Conservation (phyloP, 78 protist species). For the Tieghemostelium lacteum region DNA sequence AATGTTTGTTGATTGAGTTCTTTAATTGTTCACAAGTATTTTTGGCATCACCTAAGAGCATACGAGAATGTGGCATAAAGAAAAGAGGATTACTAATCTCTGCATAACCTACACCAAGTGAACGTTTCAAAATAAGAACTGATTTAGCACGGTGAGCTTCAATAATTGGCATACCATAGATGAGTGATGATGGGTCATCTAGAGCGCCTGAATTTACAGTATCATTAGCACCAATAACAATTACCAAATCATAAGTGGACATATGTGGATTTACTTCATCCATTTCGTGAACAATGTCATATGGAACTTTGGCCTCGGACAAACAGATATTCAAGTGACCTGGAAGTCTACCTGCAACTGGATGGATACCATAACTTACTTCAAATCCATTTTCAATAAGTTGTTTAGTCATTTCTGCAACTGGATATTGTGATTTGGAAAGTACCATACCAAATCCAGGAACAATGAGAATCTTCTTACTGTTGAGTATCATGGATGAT, state of each 20-base stretch:
- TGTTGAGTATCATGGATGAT: conserved; percentile 1
- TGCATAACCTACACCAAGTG: conserved; percentile 97
- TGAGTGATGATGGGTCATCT: conserved; percentile 96
- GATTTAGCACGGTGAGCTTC: conserved; percentile 93
- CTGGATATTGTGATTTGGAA: conserved; percentile 93
- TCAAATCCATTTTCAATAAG: conserved; percentile 79
- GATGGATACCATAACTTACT: conserved; percentile 95
- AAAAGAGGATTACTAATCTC: conserved; percentile 97
- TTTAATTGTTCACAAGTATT: conserved; percentile 75
- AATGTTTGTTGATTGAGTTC: conserved; percentile 25
- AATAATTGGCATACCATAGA: conserved; percentile 98
- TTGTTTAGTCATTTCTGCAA: conserved; percentile 88
- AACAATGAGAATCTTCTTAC: conserved; percentile 91
- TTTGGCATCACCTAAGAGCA: conserved; percentile 98
- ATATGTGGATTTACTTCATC: conserved; percentile 97
- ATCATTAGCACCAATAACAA: conserved; percentile 97
- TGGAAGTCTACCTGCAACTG: conserved; percentile 98
- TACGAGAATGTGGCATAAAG: conserved; percentile 93
- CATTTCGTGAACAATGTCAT: conserved; percentile 98
- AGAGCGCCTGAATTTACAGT: conserved; percentile 97
- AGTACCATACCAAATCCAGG: conserved; percentile 99
- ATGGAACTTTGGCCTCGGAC: conserved; percentile 98
- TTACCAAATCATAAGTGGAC: conserved; percentile 83
- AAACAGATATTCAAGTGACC: conserved; percentile 98
- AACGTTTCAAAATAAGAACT: conserved; percentile 96